phyloP scores from a whole-genome alignment of 164 flowering plant species.

The Piper betle region DNA sequence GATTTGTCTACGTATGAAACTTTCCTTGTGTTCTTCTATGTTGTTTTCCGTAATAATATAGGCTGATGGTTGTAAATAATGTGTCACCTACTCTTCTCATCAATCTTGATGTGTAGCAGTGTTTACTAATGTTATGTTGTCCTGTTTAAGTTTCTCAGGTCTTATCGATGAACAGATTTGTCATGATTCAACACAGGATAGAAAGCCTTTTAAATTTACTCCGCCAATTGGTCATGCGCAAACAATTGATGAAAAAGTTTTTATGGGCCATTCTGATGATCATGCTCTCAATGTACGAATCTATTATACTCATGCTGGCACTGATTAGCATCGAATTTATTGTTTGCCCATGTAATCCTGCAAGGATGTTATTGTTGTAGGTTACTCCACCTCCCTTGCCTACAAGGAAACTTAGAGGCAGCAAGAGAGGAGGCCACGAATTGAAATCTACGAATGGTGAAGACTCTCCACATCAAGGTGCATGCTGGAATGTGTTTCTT shows the following conservation, averaged over 20 bases:
- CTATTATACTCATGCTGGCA: conserved; percentile 1
- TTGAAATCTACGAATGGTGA: conserved; percentile 17
- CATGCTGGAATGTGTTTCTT: neutral
- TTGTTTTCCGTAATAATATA: too few relatives aligned
- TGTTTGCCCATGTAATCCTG: neutral
- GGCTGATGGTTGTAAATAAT: neutral
- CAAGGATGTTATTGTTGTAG: conserved; percentile 23
- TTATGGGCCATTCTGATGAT: conserved; percentile 19
- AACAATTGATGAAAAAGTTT: conserved; percentile 20
- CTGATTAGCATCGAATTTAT: neutral
- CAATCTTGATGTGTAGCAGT: conserved; percentile 1
- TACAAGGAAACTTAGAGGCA: conserved; percentile 46
- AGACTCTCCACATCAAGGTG: conserved; percentile 59
- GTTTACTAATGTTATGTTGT: conserved; percentile 39
- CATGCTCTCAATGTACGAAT: conserved; percentile 26
- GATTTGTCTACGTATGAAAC: too few relatives aligned
- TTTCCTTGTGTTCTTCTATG: too few relatives aligned
- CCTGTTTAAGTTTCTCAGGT: conserved; percentile 88
- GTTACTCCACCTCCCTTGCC: conserved; percentile 23
- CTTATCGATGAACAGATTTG: conserved; percentile 37
- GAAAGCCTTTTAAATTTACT: conserved; percentile 24
- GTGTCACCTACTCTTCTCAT: neutral
- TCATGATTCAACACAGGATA: conserved; percentile 21
- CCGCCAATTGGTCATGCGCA: conserved; percentile 19
- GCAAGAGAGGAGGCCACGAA: conserved; percentile 40